Base-by-base conservation (phyloP, 768 basidiomycete species). In the Roridomyces roridus region DNA sequence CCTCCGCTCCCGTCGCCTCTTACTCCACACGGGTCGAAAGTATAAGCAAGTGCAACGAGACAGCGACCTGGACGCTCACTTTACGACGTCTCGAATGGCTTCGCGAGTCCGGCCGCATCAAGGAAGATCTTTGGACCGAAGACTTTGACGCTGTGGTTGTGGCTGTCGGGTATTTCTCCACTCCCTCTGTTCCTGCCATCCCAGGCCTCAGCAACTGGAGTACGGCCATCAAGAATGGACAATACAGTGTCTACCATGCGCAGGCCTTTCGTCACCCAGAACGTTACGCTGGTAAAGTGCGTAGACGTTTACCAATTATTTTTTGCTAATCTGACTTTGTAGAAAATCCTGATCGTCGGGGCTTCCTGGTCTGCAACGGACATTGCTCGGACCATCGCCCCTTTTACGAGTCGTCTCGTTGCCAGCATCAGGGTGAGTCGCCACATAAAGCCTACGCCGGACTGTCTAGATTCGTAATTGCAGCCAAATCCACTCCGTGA, bases 21-120 rank as follows among this genome's bases (percentile, higher is more conserved):
- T 77, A 74, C 64, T 69, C 73, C 26, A 77, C 78, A 4, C 73
- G 77, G 9, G 77, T 78, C 3, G 77, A 78, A 55, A 60, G 45
- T 25, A 57, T 72, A 28, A 66, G 68, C 35, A 78, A 78, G 46
- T 20, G 63, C 18, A 43, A 64, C 21, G 56, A 50, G 2, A 47
- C 42, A 14, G 45, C 59, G 11, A 60, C 51, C 5, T 68, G 66
- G 68, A 52, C 49, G 21, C 59, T 68, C 10, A 65, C 65, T 24
- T 51, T 68, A 28, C 60, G 65, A 40, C 56, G 50, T 8, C 50
- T 66, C 1, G 59, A 64, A 46, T 57, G 57, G 15, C 50, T 67
- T 5, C 48, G 55, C 2, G 65, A 65, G 34, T 61, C 46, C 1
- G 35, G 35, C 1, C 51, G 53, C 23, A 46, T 66, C 54, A 67